Evolutionary conservation across 257 asterid genomes (phyloP).

Genomic region (Solanum appendiculatum): DNA sequence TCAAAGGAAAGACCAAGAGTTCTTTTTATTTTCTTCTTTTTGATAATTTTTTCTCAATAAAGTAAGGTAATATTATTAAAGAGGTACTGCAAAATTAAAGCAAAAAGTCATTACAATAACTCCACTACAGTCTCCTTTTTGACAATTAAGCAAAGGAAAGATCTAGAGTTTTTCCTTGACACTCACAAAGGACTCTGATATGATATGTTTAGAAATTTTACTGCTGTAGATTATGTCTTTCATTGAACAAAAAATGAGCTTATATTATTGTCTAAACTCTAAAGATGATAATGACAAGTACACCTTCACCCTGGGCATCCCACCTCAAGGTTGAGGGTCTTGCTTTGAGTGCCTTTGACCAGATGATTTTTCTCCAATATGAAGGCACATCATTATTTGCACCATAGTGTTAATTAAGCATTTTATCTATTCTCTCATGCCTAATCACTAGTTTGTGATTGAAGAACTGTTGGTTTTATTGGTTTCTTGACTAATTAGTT

Average conservation of each 20-base stretch:
- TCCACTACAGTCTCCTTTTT: not conserved
- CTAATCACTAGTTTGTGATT: not conserved
- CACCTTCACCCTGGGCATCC: not conserved
- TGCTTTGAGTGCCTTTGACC: not conserved
- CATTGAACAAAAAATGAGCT: not conserved
- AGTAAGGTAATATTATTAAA: not conserved
- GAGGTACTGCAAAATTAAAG: not conserved
- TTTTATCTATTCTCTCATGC: not conserved
- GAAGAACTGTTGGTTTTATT: not conserved
- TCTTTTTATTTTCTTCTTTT: not conserved
- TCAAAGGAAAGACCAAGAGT: not conserved
- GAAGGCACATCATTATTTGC: not conserved
- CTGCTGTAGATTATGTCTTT: not conserved
- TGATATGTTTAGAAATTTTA: not conserved
- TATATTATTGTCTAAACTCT: not conserved
- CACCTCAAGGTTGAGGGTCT: not conserved
- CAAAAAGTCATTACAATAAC: not conserved
- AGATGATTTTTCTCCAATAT: not conserved
- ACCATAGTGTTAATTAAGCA: not conserved
- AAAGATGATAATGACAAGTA: not conserved
- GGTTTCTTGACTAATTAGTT: not conserved
- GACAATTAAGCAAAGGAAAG: not conserved
- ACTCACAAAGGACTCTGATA: not conserved
- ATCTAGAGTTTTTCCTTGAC: not conserved
- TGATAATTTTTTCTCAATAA: not conserved